Conservation (phyloP, 495 filamentous ascomycete species). For the Ascodesmis nigricans region DNA sequence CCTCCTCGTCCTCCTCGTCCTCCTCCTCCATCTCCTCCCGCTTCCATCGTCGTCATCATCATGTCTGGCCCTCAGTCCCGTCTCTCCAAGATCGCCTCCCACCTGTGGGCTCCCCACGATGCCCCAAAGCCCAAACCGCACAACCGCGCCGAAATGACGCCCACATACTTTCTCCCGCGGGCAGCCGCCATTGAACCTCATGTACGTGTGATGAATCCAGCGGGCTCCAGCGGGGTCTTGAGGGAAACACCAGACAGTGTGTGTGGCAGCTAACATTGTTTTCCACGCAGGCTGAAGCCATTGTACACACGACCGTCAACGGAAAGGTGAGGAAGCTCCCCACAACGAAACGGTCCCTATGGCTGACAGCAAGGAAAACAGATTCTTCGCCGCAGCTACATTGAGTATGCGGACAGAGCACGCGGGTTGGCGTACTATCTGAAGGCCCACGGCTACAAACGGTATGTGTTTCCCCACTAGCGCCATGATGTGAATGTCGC, state of each 20-base stretch:
- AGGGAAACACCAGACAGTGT: neutral
- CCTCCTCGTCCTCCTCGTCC: too few species aligned
- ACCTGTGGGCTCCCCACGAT: slow-evolving; percentile 7
- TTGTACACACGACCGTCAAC: slow-evolving; percentile 73
- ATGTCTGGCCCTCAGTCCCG: slow-evolving; percentile 37
- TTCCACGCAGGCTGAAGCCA: slow-evolving; percentile 43
- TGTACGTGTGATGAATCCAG: slow-evolving; percentile 25
- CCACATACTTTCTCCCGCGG: slow-evolving; percentile 71
- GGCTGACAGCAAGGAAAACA: too few species aligned
- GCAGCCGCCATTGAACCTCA: slow-evolving; percentile 80
- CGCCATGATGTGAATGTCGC: too few species aligned
- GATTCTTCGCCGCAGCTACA: slow-evolving; percentile 50
- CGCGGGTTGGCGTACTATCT: slow-evolving; percentile 73
- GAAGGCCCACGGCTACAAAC: slow-evolving; percentile 41
- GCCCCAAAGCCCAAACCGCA: slow-evolving; percentile 4
- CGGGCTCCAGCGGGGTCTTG: too few species aligned
- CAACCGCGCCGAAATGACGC: slow-evolving; percentile 63
- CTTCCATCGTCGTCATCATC: too few species aligned
- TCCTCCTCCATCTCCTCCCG: too few species aligned
- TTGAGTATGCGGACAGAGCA: slow-evolving; percentile 62
- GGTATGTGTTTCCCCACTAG: slow-evolving; percentile 25
- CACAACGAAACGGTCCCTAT: neutral
- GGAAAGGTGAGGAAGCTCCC: slow-evolving; percentile 25
- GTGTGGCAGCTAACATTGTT: neutral
- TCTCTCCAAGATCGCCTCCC: slow-evolving; percentile 25